Base-by-base conservation (phyloP, 208 protist species). In the Herpetomonas muscarum region DNA sequence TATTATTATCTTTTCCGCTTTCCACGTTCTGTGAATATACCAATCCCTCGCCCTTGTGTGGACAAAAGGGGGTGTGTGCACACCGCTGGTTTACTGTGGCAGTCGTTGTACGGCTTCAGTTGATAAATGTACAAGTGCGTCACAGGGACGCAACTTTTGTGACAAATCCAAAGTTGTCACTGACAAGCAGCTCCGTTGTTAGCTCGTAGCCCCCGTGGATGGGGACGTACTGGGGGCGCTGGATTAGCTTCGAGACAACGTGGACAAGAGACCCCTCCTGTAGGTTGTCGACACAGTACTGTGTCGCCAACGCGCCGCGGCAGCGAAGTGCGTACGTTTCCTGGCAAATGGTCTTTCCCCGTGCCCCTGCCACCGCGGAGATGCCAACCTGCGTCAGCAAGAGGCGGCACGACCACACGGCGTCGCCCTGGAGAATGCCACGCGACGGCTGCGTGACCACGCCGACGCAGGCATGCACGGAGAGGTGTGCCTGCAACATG, bases 231-330 rank as follows among this genome's bases (percentile, higher is more conserved):
- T 73, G 77, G 1, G 79, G 83, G 24, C 73, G 72, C 51, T 89
- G 80, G 25, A 92, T 72, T 1, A 92, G 67, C 61, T 85, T 90
- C 21, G 83, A 80, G 22, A 86, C 81, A 42, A 92, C 83, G 67
- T 92, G 85, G 2, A 95, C 71, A n/a, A 92, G 13, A 15, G 68
- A 72, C 24, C 85, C 85, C 12, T 92, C 73, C 9, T 59, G 50
- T 44, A 95, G 30, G 21, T 79, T 57, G 17, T 45, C 50, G 41
- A 67, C 34, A 69, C 85, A 88, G 64, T 81, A 91, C 32, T 65
- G 53, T 21, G 78, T 73, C 49, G 82, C 70, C 1, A 64, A 55
- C 21, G 48, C 58, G 10, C 88, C 88, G 45, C 76, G 66, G 64
- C 85, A 92, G 5, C 81, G 79, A 29, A 94, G 36, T 3, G 52